Evolutionary conservation across 2,329 filamentous ascomycete genomes (phyloP).

Genomic region (Penicillium sclerotiorum): DNA sequence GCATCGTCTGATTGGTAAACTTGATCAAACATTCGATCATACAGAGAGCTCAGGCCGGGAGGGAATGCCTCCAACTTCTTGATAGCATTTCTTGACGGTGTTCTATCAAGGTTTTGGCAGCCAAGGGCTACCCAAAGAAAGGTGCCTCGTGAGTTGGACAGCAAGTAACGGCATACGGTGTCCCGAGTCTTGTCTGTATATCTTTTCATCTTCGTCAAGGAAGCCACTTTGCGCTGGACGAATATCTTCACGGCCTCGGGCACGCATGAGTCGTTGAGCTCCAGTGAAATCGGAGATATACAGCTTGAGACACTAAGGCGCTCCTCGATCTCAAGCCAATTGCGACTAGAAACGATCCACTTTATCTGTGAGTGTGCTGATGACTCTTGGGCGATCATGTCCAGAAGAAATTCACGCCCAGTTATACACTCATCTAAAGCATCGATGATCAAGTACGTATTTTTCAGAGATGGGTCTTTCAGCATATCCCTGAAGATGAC

Average conservation of each 20-base stretch:
- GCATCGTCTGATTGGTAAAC: slow-evolving; percentile 32
- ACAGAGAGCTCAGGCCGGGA: slow-evolving; percentile 21
- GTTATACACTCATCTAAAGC: slow-evolving; percentile 1
- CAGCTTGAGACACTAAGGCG: neutral
- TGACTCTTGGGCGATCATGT: neutral
- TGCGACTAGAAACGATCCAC: slow-evolving; percentile 2
- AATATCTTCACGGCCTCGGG: neutral
- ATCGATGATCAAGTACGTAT: slow-evolving; percentile 1
- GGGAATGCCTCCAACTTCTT: slow-evolving; percentile 12
- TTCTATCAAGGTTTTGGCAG: slow-evolving; percentile 31
- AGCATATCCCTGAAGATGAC: neutral
- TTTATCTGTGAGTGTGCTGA: neutral
- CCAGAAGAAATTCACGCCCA: neutral
- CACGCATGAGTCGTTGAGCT: neutral
- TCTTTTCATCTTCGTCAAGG: neutral
- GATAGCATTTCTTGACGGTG: neutral
- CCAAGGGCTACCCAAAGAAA: slow-evolving; percentile 46
- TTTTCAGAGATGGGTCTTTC: slow-evolving; percentile 1
- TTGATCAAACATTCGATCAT: slow-evolving; percentile 27
- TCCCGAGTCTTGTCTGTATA: neutral
- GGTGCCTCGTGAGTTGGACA: slow-evolving; percentile 36
- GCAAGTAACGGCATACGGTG: slow-evolving; percentile 21
- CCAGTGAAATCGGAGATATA: neutral
- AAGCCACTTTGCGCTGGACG: neutral
- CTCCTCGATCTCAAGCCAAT: neutral